Conservation (phyloP, 2,329 filamentous ascomycete genomes). For the Zymoseptoria brevis region DNA sequence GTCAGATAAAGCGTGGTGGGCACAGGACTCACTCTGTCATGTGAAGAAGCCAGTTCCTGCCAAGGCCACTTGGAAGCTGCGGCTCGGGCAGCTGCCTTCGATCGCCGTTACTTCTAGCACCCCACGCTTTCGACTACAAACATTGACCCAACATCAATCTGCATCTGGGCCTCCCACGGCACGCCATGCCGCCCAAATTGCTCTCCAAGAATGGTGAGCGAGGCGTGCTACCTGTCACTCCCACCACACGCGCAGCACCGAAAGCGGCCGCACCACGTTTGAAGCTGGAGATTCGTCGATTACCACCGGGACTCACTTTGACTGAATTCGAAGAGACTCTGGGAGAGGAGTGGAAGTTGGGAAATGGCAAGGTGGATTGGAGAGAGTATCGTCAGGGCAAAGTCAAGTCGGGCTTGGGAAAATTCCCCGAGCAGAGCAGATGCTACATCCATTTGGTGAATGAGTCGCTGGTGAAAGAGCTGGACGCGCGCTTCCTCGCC, state of each 20-base stretch:
- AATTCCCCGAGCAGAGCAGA: conserved; percentile 70
- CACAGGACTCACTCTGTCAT: too few species aligned
- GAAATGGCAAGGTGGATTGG: conserved; percentile 81
- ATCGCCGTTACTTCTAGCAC: too few species aligned
- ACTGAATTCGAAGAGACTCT: conserved; percentile 65
- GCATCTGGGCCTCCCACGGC: neutral
- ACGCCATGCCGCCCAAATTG: conserved; percentile 27
- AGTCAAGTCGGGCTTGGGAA: conserved; percentile 70
- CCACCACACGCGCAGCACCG: conserved; percentile 22
- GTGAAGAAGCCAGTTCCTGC: too few species aligned
- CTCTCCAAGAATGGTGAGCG: conserved; percentile 23
- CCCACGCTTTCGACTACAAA: neutral
- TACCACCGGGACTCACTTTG: conserved; percentile 78
- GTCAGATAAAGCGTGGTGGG: too few species aligned
- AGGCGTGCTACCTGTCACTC: conserved; percentile 27
- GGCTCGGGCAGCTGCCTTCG: too few species aligned
- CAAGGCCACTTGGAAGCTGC: too few species aligned
- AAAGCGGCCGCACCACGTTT: conserved; percentile 55
- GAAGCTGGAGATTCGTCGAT: conserved; percentile 75
- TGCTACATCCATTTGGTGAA: conserved; percentile 77
- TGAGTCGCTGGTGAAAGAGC: conserved; percentile 55
- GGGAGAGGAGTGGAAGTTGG: conserved; percentile 72
- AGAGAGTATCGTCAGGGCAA: conserved; percentile 65
- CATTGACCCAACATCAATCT: neutral
- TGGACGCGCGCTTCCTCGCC: conserved; percentile 63